Evolutionary conservation across 2,329 filamentous ascomycete genomes (phyloP).

Genomic region (Clarireedia hainanense): DNA sequence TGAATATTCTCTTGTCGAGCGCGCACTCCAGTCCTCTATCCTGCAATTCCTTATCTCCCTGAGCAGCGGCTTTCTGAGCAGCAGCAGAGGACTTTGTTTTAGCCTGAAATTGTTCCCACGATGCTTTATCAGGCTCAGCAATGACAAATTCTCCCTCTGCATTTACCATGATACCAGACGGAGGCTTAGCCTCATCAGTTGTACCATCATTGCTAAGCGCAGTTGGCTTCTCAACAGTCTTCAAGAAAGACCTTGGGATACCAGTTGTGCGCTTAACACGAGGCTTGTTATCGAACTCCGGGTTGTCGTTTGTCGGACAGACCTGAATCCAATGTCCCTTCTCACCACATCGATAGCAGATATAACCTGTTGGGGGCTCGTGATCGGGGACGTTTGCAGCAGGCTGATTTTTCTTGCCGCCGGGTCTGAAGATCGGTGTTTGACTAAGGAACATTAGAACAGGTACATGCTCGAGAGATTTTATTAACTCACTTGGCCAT

Average conservation of each 20-base stretch:
- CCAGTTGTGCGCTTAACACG: constrained; percentile 94
- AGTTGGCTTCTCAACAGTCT: constrained; percentile 87
- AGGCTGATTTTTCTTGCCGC: constrained; percentile 37
- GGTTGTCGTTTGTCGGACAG: constrained; percentile 97
- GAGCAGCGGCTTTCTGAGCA: constrained; percentile 67
- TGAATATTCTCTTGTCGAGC: constrained; percentile 95
- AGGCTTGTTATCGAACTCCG: constrained; percentile 87
- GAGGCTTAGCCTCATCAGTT: constrained; percentile 72
- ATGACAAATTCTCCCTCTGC: constrained; percentile 96
- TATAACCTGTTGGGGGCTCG: constrained; percentile 85
- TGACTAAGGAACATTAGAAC: constrained; percentile 41
- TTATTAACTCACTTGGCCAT: constrained; percentile 63
- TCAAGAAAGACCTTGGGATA: constrained; percentile 90
- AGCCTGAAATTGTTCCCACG: constrained; percentile 95
- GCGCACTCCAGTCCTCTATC: constrained; percentile 86
- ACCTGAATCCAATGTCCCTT: constrained; percentile 99
- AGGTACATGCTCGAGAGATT: constrained; percentile 27
- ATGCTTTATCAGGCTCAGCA: constrained; percentile 87
- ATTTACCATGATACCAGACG: constrained; percentile 92
- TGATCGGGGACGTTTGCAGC: constrained; percentile 78
- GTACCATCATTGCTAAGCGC: constrained; percentile 66
- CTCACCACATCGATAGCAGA: constrained; percentile 92
- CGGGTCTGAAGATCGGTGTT: constrained; percentile 53
- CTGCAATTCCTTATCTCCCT: constrained; percentile 78
- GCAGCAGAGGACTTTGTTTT: constrained; percentile 82